Conservation (phyloP, 2,329 filamentous ascomycete species). For the Aspergillus carbonarius region DNA sequence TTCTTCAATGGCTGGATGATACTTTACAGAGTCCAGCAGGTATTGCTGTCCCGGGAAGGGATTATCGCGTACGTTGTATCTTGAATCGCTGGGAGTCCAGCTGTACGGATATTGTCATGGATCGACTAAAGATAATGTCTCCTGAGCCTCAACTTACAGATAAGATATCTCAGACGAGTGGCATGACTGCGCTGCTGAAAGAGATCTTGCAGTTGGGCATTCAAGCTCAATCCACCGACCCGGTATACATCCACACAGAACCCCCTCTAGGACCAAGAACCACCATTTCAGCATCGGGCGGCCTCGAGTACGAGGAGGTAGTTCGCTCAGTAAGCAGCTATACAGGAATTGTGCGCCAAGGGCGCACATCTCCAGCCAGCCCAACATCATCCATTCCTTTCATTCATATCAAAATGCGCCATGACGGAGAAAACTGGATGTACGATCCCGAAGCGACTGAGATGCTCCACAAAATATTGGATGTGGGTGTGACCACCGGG, state of each 20-base stretch:
- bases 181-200: neutral
- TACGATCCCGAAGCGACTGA: slow-evolving; percentile 18
- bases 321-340: slow-evolving; percentile 7
- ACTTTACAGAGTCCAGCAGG: neutral
- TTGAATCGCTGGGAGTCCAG: slow-evolving; percentile 19
- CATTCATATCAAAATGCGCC: slow-evolving; percentile 20
- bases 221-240: slow-evolving; percentile 5
- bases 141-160: neutral
- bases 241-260: slow-evolving; percentile 12
- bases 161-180: no score
- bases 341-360: slow-evolving; percentile 4
- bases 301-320: slow-evolving; percentile 11
- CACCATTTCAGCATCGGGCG: slow-evolving; percentile 4
- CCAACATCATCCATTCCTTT: slow-evolving; percentile 8
- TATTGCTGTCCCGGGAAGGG: neutral
- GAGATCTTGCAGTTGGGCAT: slow-evolving; percentile 7
- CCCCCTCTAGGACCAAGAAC: slow-evolving; percentile 13
- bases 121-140: neutral
- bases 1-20: slow-evolving; percentile 12
- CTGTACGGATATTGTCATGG: slow-evolving; percentile 13
- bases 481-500: slow-evolving; percentile 16
- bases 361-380: neutral
- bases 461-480: slow-evolving; percentile 11
- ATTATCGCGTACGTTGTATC: slow-evolving; percentile 8
- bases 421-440: slow-evolving; percentile 15